phyloP scores from a whole-genome alignment of 2,329 filamentous ascomycete genomes.

The Rhinocladiella similis region DNA sequence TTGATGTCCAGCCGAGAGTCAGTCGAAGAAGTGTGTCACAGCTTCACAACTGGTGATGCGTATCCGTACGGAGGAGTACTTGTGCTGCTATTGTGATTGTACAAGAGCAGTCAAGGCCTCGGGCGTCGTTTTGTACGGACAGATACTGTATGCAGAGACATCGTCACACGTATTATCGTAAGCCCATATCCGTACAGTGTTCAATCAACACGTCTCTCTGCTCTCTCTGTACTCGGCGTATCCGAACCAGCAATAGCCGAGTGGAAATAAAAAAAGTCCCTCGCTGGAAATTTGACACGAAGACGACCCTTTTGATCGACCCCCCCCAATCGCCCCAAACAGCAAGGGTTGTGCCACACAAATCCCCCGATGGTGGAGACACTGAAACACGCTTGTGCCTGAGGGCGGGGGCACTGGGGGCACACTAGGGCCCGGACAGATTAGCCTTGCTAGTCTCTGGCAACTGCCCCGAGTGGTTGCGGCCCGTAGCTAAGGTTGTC shows the following conservation, averaged over 20 bases:
- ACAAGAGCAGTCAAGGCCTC: no score
- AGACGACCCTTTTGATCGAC: not conserved
- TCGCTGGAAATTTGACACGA: not conserved
- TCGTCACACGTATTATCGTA: no score
- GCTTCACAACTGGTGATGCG: no score
- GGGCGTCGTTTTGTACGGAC: no score
- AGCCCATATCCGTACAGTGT: no score
- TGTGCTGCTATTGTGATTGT: no score
- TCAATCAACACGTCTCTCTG: no score
- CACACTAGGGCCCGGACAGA: not conserved
- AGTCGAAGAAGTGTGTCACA: no score
- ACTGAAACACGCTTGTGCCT: slow-evolving; percentile 12
- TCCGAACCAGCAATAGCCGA: not conserved
- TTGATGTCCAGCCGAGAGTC: not conserved
- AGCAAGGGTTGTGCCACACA: not conserved
- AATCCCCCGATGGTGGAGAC: not conserved
- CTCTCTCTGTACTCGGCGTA: no score
- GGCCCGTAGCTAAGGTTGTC: not conserved
- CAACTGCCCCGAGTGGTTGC: not conserved
- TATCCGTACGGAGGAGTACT: no score
- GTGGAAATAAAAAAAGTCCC: not conserved
- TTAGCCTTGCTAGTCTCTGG: not conserved
- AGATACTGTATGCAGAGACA: no score
- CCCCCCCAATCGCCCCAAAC: not conserved
- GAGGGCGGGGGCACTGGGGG: not conserved